Evolutionary conservation across 2,329 filamentous ascomycete genomes (phyloP).

Genomic region (Helotiales sp.): DNA sequence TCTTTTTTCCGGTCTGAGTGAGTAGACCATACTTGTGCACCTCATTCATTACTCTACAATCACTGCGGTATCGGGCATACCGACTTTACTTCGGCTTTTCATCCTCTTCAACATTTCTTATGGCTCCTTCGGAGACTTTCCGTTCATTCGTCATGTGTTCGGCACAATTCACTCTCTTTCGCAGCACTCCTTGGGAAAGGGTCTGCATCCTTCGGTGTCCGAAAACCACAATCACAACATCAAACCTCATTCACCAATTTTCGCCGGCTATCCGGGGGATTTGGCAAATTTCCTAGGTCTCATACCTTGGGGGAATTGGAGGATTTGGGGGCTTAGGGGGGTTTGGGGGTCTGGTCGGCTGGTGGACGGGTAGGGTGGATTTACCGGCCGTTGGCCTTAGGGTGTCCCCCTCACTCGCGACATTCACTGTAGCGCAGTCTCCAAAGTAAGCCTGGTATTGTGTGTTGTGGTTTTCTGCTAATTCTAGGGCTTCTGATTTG

Average conservation of each 20-base stretch:
- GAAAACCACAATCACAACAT: not conserved
- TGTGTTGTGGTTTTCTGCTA: not conserved
- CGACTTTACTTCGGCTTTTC: not conserved
- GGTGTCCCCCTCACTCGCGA: conserved; percentile 9
- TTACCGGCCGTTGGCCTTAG: not conserved
- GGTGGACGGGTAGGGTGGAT: conserved; percentile 8
- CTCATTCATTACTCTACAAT: not conserved
- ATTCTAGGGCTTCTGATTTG: not conserved
- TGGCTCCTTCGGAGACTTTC: not conserved
- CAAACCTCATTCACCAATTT: not conserved
- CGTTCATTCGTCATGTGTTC: not conserved
- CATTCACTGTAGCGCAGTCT: conserved; percentile 5
- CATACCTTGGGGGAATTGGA: conserved; percentile 12
- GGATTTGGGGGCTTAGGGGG: conserved; percentile 3
- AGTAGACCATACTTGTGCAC: not conserved
- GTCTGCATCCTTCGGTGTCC: not conserved
- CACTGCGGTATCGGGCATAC: not conserved
- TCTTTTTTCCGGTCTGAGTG: not conserved
- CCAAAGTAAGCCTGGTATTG: conserved; percentile 6
- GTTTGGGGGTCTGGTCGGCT: conserved; percentile 13
- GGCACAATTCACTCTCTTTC: conserved; percentile 6
- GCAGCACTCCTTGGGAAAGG: conserved; percentile 3
- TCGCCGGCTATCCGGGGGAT: not conserved
- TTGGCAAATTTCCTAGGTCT: conserved; percentile 3
- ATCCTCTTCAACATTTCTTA: not conserved